Evolutionary conservation across 1,139 yeast genomes (phyloP), one percentile per base, ranked within the genome.

Genomic region (Candida sojae): DNA sequence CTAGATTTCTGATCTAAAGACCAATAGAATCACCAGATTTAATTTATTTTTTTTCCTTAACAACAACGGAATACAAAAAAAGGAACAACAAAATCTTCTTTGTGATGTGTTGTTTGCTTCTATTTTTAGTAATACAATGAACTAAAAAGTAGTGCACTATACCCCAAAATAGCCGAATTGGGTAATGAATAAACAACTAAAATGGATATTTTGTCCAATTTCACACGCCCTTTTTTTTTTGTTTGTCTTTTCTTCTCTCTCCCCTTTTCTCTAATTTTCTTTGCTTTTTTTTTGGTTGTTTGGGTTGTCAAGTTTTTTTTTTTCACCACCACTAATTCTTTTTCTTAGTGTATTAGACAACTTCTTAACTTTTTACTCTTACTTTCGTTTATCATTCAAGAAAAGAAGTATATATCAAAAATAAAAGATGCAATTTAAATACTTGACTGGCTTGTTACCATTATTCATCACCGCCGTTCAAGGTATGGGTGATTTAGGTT

Each of bases 401-500:
- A 17, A 26, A 26, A 26, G 29, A 26, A 26, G 29, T 26, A 26
- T 25, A 25, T 6, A 26, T 6, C 9, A 26, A 26, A 8, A 26
- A 3, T 6, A 26, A 6, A 38, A 31, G 25, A 75, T 75, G 80
- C 77, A 73, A 64, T 59, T 73, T 55, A 71, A 66, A 60, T 64
- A 60, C 54, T 67, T 36, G 25, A n/a, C 39, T 9, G 39, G 17
- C n/a, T 36, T 36, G 25, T 75, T 55, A 59, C 75, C 55, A 66
- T 69, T 44, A 54, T 71, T 67, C 45, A 48, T 72, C 43, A 63
- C 77, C 29, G 58, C 76, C 28, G 74, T 63, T 45, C 55, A 62
- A 49, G 80, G 80, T 51, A 57, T 72, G 48, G 80, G 80, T 52
- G 78, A 74, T 50, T 77, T 73, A 71, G 93, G 88, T 55, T 86